Evolutionary conservation across 192 early-diverging fungal genomes (phyloP), one percentile per base, ranked within the genome.

Genomic region (Spinellus fusiger): DNA sequence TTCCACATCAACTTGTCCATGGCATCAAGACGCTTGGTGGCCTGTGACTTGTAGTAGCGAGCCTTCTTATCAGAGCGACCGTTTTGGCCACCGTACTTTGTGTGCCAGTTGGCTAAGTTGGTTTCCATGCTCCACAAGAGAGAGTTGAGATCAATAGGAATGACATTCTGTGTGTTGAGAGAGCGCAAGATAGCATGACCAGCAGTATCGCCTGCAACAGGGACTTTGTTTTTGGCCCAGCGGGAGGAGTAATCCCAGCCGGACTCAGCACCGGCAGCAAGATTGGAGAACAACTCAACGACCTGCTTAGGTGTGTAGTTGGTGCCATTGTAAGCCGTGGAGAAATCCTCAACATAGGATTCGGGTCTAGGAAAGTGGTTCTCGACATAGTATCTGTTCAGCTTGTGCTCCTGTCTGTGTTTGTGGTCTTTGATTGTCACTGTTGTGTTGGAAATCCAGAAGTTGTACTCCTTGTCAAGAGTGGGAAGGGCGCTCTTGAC

Each of bases 161-260:
- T 68, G 40, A 88, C 70, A 7, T 68, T 53, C 35, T 67, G 67
- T 12, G 86, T 87, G 47, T 77, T 68, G 18, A 90, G 76, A 1
- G 69, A 64, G 3, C 73, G 70, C 31, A 90, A 68, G 16, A 86
- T 56, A 13, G 28, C 18, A 50, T 68, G 31, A 35, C 59, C 65
- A 23, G 50, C 27, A 10, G 32, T 20, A 50, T 68, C 37, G 33
- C 59, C 65, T 20, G 51, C 33, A 4, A 47, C 31, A 25, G 58
- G 64, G 10, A 58, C 22, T 3, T 74, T 61, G 27, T 66, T 48
- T 2, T 61, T 66, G 3, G 78, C 64, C 88, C 88, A 90, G 5
- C 88, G 68, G 5, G 81, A 77, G 8, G 77, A 75, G 60, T 80
- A 90, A 73, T 90, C 88, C 84, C 86, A 86, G 1, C 88, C 88